phyloP scores from a whole-genome alignment of 106 monocot genomes.

The Dendrobium catenatum region DNA sequence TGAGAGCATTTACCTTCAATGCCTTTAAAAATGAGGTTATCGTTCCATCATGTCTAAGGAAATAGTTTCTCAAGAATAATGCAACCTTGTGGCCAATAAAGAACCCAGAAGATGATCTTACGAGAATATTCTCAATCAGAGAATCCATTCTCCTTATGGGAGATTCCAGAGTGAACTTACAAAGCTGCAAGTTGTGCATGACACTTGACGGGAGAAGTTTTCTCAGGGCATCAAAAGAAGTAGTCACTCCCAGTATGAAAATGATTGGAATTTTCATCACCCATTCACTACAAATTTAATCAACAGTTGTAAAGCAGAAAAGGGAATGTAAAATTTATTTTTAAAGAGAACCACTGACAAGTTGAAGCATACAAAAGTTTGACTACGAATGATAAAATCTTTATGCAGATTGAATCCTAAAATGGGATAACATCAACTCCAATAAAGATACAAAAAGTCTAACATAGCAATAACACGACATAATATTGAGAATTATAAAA shows the following conservation, averaged over 20 bases:
- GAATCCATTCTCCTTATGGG: conserved; percentile 73
- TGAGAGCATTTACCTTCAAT: conserved; percentile 47
- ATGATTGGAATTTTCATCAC: conserved; percentile 82
- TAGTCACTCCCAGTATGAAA: conserved; percentile 73
- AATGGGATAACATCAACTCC: neutral
- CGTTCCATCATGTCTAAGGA: conserved; percentile 80
- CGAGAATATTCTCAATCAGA: conserved; percentile 58
- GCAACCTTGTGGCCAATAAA: conserved; percentile 69
- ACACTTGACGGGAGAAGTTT: conserved; percentile 56
- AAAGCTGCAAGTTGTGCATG: conserved; percentile 49
- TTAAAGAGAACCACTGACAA: neutral
- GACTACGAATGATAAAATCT: neutral
- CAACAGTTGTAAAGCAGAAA: neutral
- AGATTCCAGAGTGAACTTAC: conserved; percentile 55
- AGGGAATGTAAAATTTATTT: neutral
- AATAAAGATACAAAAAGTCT: neutral
- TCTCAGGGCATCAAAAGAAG: conserved; percentile 42
- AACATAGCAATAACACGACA: neutral
- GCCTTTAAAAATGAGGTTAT: conserved; percentile 71
- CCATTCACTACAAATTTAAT: conserved; percentile 65
- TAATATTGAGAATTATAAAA: neutral
- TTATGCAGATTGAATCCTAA: neutral
- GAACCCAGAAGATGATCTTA: conserved; percentile 50
- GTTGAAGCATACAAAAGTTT: neutral
- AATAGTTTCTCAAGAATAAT: conserved; percentile 69